Conservation (phyloP, 495 filamentous ascomycete species). For the Thermothielavioides terrestris region DNA sequence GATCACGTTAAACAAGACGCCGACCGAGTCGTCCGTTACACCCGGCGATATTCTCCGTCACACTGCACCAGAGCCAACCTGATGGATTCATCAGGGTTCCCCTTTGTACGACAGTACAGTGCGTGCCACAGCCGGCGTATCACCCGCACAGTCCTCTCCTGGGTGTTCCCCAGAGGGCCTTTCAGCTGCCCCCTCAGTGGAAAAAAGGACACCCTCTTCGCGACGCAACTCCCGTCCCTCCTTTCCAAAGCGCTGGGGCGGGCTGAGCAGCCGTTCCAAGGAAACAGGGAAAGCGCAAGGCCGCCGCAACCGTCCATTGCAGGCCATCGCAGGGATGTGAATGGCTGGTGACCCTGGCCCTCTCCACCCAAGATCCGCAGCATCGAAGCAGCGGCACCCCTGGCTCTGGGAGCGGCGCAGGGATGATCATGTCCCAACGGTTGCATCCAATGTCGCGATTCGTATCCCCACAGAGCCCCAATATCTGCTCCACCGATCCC, state of each 20-base stretch:
- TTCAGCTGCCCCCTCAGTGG: neutral
- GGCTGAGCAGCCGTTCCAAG: neutral
- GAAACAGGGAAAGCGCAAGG: too few relatives aligned
- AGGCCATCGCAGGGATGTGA: neutral
- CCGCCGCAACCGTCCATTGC: neutral
- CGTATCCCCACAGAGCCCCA: too few relatives aligned
- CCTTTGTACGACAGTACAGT: too few relatives aligned
- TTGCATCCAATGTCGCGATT: too few relatives aligned
- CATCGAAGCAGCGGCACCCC: neutral
- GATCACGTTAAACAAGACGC: too few relatives aligned
- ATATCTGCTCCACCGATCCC: neutral
- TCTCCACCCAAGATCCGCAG: neutral
- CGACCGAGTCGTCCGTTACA: too few relatives aligned
- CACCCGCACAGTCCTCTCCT: too few relatives aligned
- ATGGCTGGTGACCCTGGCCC: neutral
- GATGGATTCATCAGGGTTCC: neutral
- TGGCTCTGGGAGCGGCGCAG: neutral
- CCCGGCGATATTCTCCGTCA: neutral
- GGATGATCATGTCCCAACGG: neutral
- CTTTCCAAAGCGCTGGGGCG: constrained; percentile 1
- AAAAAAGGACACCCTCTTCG: too few relatives aligned
- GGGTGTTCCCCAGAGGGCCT: too few relatives aligned
- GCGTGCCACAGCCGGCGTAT: too few relatives aligned
- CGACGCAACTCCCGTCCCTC: constrained; percentile 1
- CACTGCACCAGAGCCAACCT: neutral